Percentiles rank a stretch among this genome's conserved stretches.
phyloP scores from a whole-genome alignment of 352 stramenopile species.

The Thraustochytrium sp. region DNA sequence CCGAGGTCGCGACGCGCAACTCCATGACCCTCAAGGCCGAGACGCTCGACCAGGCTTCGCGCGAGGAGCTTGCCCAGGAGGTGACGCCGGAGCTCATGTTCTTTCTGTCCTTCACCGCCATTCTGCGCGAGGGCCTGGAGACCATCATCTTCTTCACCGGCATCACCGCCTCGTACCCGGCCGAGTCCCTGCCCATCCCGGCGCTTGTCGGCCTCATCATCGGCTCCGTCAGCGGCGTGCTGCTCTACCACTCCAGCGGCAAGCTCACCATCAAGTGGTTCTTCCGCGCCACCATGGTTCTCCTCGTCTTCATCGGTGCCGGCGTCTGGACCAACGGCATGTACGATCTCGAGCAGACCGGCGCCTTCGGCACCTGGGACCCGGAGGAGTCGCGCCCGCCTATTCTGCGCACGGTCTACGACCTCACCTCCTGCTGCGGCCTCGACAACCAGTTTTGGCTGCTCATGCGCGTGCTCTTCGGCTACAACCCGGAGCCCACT shows the following conservation, averaged over 20 bases:
- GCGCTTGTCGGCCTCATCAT: constrained; percentile 49
- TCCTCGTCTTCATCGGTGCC: constrained; percentile 53
- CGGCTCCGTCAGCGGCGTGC: constrained; percentile 41
- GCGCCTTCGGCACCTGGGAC: constrained; percentile 49
- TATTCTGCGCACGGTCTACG: background rate
- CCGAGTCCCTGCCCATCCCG: constrained; percentile 48
- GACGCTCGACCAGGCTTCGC: background rate
- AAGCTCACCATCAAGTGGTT: constrained; percentile 48
- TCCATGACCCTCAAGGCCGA: background rate
- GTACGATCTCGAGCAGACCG: constrained; percentile 49
- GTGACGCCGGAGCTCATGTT: constrained; percentile 27
- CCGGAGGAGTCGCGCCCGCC: constrained; percentile 27
- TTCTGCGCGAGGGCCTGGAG: constrained; percentile 52
- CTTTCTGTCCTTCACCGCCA: constrained; percentile 50
- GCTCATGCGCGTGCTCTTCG: constrained; percentile 50
- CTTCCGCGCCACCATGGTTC: constrained; percentile 48
- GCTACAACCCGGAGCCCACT: constrained; percentile 48
- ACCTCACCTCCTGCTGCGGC: constrained; percentile 35
- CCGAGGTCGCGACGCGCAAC: background rate
- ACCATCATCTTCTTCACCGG: constrained; percentile 53
- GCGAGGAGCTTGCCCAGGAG: background rate
- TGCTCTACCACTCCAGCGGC: constrained; percentile 48
- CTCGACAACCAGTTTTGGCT: constrained; percentile 50
- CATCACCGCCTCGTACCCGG: constrained; percentile 22
- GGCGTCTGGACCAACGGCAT: constrained; percentile 49